Evolutionary conservation across 2,329 filamentous ascomycete species (phyloP), one percentile per base, ranked within the genome.

Genomic region (Xylariaceae sp.): DNA sequence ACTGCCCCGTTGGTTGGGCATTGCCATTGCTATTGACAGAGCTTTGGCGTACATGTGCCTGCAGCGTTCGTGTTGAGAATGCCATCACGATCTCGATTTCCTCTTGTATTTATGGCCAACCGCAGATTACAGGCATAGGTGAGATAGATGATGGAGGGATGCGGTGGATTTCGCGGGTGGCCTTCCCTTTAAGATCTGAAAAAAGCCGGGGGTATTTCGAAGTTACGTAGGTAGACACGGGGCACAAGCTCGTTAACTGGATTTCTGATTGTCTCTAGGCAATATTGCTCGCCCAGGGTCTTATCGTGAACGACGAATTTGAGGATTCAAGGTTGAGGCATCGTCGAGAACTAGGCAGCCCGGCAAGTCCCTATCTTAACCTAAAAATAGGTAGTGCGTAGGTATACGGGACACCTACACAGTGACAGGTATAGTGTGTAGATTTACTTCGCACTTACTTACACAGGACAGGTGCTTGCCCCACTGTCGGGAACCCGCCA

Each of bases 31-130:
- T 71, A 2, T 76, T 73, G 45, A 73, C 71, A 63, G 82, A 83
- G 37, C 80, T 75, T 63, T 84, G 81, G 54, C 87, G 86, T 65
- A 88, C 73, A 65, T 91, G 86, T 30, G 84, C 83, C 2, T 85
- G 80, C 19, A 88, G 71, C 2, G 79, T 75, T 59, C 80, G 74
- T 52, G 78, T 78, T 49, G 77, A 77, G 63, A 79, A 81, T 26
- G 80, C 81, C 81, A 84, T 85, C 35, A 41, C 51, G 35, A 41
- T 32, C 39, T 4, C 19, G 52, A 12, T 45, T 48, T 29, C 37
- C 48, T 41, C 39, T 47, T 42, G 45, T 30, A 35, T 31, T 11
- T 3, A 9, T 3, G 35, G 26, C 5, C 8, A 2, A 39, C 49
- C 47, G 43, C 12, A 40, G 44, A 32, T 29, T 30, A 35, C 45